These are phyloP conservation scores for Ceratocystis eucalypticola DNA, from an alignment of 2,329 filamentous ascomycete genomes.

Conservation along the genomic window DNA sequence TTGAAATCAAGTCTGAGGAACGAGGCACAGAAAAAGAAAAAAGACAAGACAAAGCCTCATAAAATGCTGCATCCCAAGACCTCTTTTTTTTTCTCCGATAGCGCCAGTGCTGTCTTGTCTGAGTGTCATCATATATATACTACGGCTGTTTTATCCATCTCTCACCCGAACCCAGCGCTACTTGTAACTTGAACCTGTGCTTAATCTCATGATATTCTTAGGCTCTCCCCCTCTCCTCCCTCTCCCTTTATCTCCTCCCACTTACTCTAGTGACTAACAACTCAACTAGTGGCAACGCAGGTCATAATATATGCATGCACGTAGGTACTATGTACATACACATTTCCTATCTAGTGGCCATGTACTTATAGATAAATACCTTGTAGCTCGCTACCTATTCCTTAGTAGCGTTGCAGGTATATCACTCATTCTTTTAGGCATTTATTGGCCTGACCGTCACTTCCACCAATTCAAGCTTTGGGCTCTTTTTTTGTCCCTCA, in stretches of 20 bases:
- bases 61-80: background rate
- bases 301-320: constrained; percentile 3
- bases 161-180: background rate
- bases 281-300: background rate
- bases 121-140: background rate
- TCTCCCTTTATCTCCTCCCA: background rate
- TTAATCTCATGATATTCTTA: constrained; percentile 2
- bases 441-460: background rate
- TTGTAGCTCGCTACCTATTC: background rate
- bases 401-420: background rate
- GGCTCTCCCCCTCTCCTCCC: background rate
- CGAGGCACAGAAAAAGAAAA: background rate
- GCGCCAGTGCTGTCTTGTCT: background rate
- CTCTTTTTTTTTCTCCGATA: constrained; percentile 5
- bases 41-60: constrained; percentile 5
- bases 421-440: constrained; percentile 3
- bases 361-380: background rate
- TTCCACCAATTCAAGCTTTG: background rate
- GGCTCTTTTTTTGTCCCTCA: background rate
- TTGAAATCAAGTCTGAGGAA: background rate
- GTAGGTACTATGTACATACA: background rate
- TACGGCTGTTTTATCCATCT: background rate
- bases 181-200: background rate
- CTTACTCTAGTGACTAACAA: background rate
- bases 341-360: background rate